These are phyloP conservation scores for Pelargonium myrrhifolium DNA, from an alignment of 441 rosid species.

Conservation along the genomic window DNA sequence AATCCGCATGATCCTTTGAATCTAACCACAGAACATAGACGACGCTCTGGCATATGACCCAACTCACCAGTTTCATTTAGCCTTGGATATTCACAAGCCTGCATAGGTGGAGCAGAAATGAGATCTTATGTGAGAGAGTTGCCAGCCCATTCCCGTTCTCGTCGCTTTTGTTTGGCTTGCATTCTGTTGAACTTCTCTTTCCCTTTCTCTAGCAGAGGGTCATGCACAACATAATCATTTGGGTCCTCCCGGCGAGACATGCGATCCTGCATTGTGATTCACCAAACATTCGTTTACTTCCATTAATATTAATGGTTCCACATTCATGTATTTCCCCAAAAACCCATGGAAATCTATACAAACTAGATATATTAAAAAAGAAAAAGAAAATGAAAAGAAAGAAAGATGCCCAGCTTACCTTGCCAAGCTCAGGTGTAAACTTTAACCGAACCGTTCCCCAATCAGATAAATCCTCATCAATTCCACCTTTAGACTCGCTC, in stretches of 20 bases:
- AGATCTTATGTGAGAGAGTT: slow-evolving; percentile 62
- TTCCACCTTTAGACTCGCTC: slow-evolving; percentile 33
- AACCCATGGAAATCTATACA: not conserved
- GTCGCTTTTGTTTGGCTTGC: slow-evolving; percentile 82
- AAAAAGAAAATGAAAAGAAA: too few relatives aligned
- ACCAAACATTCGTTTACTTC: not conserved
- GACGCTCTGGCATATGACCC: slow-evolving; percentile 1
- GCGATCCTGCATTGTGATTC: slow-evolving; percentile 40
- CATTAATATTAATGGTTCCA: too few relatives aligned
- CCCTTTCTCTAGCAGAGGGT: slow-evolving; percentile 90
- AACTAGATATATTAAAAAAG: too few relatives aligned
- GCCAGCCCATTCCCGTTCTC: slow-evolving; percentile 87
- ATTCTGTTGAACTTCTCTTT: slow-evolving; percentile 86
- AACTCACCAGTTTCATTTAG: slow-evolving; percentile 10
- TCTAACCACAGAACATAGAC: not conserved
- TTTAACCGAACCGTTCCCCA: slow-evolving; percentile 52
- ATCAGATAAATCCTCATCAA: slow-evolving; percentile 57
- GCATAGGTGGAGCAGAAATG: not conserved
- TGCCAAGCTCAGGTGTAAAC: slow-evolving; percentile 59
- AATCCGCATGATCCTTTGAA: too few relatives aligned
- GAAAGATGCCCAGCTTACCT: slow-evolving; percentile 41
- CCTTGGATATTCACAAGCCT: slow-evolving; percentile 4
- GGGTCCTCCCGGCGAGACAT: slow-evolving; percentile 77
- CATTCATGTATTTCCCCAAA: not conserved
- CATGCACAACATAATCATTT: slow-evolving; percentile 78